Percentiles rank a stretch among this genome's conserved stretches.
Evolutionary conservation across 225 moss, liverwort and hornwort genomes (phyloP).

Genomic region (Marchantia paleacea): DNA sequence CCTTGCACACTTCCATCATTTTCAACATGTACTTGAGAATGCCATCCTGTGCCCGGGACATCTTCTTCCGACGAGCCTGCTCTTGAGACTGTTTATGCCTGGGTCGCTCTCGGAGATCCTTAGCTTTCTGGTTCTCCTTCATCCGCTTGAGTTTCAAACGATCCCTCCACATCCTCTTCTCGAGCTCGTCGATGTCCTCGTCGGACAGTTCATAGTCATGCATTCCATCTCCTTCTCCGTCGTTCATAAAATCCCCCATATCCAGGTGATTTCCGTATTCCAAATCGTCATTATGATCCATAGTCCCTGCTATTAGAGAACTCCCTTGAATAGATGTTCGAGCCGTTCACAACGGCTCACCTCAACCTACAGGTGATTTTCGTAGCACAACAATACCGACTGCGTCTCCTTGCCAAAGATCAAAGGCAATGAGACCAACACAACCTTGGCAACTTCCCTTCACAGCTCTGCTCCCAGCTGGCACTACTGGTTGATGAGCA

Average conservation of each 20-base stretch:
- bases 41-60: slow-evolving; percentile 98
- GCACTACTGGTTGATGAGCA: background rate
- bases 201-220: slow-evolving; percentile 85
- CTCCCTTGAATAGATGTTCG: background rate
- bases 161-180: slow-evolving; percentile 93
- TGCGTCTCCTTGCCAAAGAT: background rate
- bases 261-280: slow-evolving; percentile 70
- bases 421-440: background rate
- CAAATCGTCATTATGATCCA: slow-evolving; percentile 65
- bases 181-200: slow-evolving; percentile 94
- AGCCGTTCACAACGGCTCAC: slow-evolving; percentile 1
- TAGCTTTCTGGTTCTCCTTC: slow-evolving; percentile 78
- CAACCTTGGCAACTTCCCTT: background rate
- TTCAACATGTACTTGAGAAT: slow-evolving; percentile 98
- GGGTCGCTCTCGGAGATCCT: slow-evolving; percentile 51
- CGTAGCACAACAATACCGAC: background rate
- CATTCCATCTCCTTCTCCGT: slow-evolving; percentile 63
- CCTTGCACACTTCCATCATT: slow-evolving; percentile 99
- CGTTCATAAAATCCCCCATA: slow-evolving; percentile 78
- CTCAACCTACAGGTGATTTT: background rate
- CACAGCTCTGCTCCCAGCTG: slow-evolving; percentile 6
- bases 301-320: slow-evolving; percentile 3
- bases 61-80: slow-evolving; percentile 94
- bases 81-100: slow-evolving; percentile 92
- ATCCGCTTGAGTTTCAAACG: slow-evolving; percentile 81